Base-by-base conservation (phyloP, 805 yeast species). In the Candida insectorum region DNA sequence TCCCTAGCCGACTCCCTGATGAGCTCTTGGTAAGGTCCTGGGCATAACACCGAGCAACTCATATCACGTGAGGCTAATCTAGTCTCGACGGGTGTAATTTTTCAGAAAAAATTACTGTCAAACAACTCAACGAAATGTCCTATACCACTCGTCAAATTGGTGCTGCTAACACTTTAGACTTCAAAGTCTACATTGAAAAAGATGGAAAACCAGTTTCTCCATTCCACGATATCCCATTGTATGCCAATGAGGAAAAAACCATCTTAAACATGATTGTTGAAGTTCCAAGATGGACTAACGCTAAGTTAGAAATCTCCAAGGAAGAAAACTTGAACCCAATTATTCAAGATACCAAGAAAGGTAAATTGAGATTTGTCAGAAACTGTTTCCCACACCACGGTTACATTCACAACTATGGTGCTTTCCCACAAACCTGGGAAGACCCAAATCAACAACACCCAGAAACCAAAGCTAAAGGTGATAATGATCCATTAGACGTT, bases 311-410 rank as follows among this genome's bases (percentile, higher is more conserved):
- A 67, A 88, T 89, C 65, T 77, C 84, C 62, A 89, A 88, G 70
- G 95, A 85, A 52, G 69, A 69, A 50, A 65, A 76, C 28, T 74
- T 88, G 59, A 93, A 93, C 74, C 98, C 98, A 54, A 93, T 93
- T 52, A 72, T 85, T 43, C 98, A 93, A 73, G 98, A 93, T 68
- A 85, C 94, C 58, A 93, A 93, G 75, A 91, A 93, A 75, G 97
- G 97, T 49, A 83, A 87, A 65, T 78, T 88, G 56, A 81, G 97
- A 71, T 93, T 82, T 52, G 97, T 93, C 40, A 82, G 95, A 72
- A 93, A 93, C 78, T 80, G 95, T 64, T 91, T 91, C 86, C 98
- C 98, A 34, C 95, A 85, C 73, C 95, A 93, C 63, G 98, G 98
- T 52, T 91, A 93, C 74, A 91, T 91, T 51, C 96, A 88, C 73